Evolutionary conservation across 305 asterid genomes (phyloP).

Genomic region (Fraxinus floribunda): DNA sequence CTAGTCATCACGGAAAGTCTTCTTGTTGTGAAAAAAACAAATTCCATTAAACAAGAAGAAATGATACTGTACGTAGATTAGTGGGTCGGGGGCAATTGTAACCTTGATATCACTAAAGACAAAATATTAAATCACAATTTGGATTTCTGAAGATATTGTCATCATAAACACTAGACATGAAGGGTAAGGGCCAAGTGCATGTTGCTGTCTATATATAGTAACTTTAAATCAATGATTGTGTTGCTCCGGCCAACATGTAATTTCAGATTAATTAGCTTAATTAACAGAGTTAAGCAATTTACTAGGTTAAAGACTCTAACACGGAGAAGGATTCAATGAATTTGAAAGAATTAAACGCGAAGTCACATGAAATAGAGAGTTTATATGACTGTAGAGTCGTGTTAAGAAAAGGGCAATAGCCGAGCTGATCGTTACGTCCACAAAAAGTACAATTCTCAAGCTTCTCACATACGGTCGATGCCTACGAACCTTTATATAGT

Average conservation of each 20-base stretch:
- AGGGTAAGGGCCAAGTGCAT: constrained; percentile 34
- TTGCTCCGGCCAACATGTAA: constrained; percentile 2
- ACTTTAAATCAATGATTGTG: constrained; percentile 19
- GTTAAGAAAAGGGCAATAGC: neutral
- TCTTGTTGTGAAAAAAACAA: no score
- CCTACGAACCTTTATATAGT: neutral
- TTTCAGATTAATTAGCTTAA: constrained; percentile 5
- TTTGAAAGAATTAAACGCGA: neutral
- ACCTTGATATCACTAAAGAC: constrained; percentile 16
- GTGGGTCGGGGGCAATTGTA: neutral
- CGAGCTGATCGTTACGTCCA: neutral
- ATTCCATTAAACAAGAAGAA: neutral
- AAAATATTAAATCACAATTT: constrained; percentile 4
- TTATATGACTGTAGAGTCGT: neutral
- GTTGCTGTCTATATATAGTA: constrained; percentile 27
- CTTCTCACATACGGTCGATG: neutral
- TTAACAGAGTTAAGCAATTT: neutral
- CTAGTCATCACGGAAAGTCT: neutral
- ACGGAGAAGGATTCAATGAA: neutral
- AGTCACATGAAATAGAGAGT: neutral
- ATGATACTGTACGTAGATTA: neutral
- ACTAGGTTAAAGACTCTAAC: neutral
- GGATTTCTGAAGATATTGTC: constrained; percentile 44
- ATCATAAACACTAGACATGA: constrained; percentile 36
- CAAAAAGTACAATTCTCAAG: neutral